Conservation (phyloP, 2,329 filamentous ascomycete genomes). For the Stachybotrys chartarum region DNA sequence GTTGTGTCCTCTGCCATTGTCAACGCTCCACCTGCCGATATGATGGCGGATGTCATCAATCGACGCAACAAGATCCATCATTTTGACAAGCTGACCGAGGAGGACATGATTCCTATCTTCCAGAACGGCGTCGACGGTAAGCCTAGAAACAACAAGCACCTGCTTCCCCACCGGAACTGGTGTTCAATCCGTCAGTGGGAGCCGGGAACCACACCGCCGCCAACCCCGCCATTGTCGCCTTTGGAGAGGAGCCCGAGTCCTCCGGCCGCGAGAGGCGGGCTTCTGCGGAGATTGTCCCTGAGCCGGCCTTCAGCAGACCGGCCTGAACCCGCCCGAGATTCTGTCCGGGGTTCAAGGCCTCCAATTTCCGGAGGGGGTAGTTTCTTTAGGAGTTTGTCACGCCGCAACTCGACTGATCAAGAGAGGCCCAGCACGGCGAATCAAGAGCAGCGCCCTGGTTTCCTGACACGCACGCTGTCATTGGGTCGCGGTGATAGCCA, state of each 20-base stretch:
- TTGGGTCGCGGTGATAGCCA: constrained; percentile 47
- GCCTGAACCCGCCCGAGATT: constrained; percentile 28
- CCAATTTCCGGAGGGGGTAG: constrained; percentile 40
- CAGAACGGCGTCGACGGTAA: constrained; percentile 83
- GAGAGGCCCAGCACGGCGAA: constrained; percentile 22
- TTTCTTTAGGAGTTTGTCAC: constrained; percentile 37
- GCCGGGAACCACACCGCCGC: constrained; percentile 68
- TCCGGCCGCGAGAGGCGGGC: constrained; percentile 23
- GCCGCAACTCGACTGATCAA: constrained; percentile 21
- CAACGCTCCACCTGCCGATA: constrained; percentile 80
- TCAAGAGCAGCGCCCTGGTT: not conserved
- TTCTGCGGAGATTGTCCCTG: constrained; percentile 39
- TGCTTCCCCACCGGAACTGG: constrained; percentile 90
- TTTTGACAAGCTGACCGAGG: constrained; percentile 72
- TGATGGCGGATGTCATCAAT: constrained; percentile 87
- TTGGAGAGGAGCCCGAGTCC: constrained; percentile 34
- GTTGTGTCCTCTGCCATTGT: constrained; percentile 90
- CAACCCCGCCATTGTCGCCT: constrained; percentile 52
- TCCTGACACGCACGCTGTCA: constrained; percentile 53
- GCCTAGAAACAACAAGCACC: constrained; percentile 79
- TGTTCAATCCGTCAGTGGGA: constrained; percentile 83
- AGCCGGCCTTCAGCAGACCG: constrained; percentile 26
- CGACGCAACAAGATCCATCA: constrained; percentile 80
- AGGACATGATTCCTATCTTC: constrained; percentile 95
- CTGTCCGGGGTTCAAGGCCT: constrained; percentile 36